Percentiles rank a stretch among this genome's conserved stretches.
Evolutionary conservation across 139 green algal genomes (phyloP).

Genomic region (Micractinium conductrix): DNA sequence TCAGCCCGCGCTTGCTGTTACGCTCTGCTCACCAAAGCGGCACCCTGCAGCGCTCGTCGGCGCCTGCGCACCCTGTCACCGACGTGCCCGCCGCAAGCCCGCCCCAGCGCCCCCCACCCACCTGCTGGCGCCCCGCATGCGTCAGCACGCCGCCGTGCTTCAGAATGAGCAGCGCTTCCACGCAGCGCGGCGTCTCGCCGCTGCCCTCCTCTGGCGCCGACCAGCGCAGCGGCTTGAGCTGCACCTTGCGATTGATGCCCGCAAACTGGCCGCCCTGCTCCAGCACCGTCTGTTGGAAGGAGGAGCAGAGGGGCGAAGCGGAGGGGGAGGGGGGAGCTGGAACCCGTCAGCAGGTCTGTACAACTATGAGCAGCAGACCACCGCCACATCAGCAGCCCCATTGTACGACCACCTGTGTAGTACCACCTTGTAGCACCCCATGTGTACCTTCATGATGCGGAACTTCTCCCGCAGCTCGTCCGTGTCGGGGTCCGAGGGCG

Average conservation of each 20-base stretch:
- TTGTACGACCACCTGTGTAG: too few species aligned
- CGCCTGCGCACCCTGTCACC: too few species aligned
- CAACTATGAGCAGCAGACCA: neutral
- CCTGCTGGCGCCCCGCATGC: slow-evolving; percentile 85
- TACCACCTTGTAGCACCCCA: too few species aligned
- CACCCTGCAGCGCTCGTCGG: too few species aligned
- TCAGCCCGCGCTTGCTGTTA: too few species aligned
- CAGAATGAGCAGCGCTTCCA: slow-evolving; percentile 79
- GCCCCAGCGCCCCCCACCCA: neutral
- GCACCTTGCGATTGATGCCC: slow-evolving; percentile 98
- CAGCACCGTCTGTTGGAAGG: slow-evolving; percentile 71
- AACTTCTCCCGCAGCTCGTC: slow-evolving; percentile 90
- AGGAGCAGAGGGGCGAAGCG: neutral
- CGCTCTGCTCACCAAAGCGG: too few species aligned
- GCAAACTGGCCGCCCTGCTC: slow-evolving; percentile 86
- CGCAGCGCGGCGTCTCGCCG: slow-evolving; percentile 34
- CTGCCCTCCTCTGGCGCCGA: slow-evolving; percentile 35
- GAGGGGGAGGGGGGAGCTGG: neutral
- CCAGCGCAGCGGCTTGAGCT: slow-evolving; percentile 91
- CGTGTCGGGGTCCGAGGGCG: slow-evolving; percentile 41
- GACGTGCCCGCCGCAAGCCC: too few species aligned
- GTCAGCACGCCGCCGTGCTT: slow-evolving; percentile 92
- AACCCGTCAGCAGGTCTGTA: neutral
- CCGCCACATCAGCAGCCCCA: neutral
- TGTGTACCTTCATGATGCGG: slow-evolving; percentile 75